Conservation (phyloP, 306 rosid species). For the Casuarina glauca region DNA sequence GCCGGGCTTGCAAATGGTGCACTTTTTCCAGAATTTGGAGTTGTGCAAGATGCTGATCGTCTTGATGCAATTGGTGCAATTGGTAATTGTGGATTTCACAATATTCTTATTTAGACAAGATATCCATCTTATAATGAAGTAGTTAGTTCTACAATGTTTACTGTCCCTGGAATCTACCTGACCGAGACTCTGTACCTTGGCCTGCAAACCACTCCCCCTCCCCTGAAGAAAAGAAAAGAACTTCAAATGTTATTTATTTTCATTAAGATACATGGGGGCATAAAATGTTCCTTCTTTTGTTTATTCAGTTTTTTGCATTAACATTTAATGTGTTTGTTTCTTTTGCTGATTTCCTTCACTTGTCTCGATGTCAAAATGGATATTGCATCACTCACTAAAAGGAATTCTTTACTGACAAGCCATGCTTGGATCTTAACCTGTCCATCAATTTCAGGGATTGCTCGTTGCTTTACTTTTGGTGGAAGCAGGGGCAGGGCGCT, state of each 20-base stretch:
- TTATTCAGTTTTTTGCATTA: background rate
- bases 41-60: slow-evolving; percentile 95
- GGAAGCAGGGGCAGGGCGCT: slow-evolving; percentile 72
- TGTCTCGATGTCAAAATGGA: background rate
- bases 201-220: no score
- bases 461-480: slow-evolving; percentile 93
- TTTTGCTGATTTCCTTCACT: background rate
- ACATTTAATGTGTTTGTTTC: background rate
- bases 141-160: background rate
- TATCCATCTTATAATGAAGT: background rate
- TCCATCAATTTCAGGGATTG: slow-evolving; percentile 58
- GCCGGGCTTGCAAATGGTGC: slow-evolving; percentile 47
- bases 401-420: background rate
- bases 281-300: background rate
- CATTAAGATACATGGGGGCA: background rate
- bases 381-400: background rate
- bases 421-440: background rate
- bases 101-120: background rate
- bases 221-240: no score
- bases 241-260: no score
- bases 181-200: no score
- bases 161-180: no score
- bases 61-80: slow-evolving; percentile 97
- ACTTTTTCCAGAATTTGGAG: slow-evolving; percentile 66
- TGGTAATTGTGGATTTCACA: slow-evolving; percentile 46